Base-by-base conservation (phyloP, 2,329 filamentous ascomycete species). In the Talaromyces islandicus region DNA sequence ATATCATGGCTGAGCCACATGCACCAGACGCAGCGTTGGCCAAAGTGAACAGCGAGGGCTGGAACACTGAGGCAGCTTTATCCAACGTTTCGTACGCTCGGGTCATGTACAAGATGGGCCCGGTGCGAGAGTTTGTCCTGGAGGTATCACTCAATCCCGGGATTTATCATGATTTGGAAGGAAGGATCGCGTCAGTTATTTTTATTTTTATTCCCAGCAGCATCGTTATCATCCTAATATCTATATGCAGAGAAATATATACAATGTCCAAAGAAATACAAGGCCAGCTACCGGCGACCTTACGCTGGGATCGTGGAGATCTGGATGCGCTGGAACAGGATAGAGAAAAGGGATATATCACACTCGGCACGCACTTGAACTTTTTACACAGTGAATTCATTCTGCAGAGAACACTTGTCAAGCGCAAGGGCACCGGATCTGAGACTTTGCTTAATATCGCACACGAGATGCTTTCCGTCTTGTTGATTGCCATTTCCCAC, bases 311-410 rank as follows among this genome's bases (percentile, higher is more conserved):
- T 25, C 43, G 19, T 50, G 10, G 25, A 25, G 11, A 14, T 1
- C 21, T 50, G 19, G 43, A 50, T 12, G 24, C 6, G 19, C 3
- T 50, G 53, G 17, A 60, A 25, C n/a, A 38, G 58, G 6, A 58
- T 60, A 32, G 60, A 64, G 32, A 57, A 54, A 10, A 32, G 65
- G 1, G 60, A 65, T 9, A 58, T 64, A 25, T 59, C 63, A 0
- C 53, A 17, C 59, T 54, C 24, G 25, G 35, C 7, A 53, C 69
- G 6, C 59, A 68, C 29, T 50, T 69, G 5, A 65, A 68, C 3
- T 66, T 66, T 29, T 60, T 70, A 11, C 65, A 69, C 32, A 67
- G 67, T 25, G 66, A 69, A 10, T 65, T 69, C 4, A 56, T 69
- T 12, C 63, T 70, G 3, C 65, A 67, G 29, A 62, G 65, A 9